phyloP scores from a whole-genome alignment of 768 basidiomycete species.

The Nidularia pulvinata region DNA sequence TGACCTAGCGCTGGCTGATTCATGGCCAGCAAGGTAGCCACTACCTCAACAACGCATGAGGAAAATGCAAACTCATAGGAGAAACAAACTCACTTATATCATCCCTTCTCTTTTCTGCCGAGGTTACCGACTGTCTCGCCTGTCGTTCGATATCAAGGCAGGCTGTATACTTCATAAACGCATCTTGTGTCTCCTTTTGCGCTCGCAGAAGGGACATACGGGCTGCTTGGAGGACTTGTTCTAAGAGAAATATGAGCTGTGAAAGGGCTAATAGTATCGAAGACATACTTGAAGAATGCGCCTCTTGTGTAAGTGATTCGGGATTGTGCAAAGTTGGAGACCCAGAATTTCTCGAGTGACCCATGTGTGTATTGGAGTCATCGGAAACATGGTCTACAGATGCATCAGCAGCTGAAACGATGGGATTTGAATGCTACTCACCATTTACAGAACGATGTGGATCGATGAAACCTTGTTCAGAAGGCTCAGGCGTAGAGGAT shows the following conservation, averaged over 20 bases:
- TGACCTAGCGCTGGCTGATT: constrained; percentile 33
- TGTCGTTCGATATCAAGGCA: constrained; percentile 69
- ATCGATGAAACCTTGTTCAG: constrained; percentile 40
- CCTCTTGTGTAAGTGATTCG: constrained; percentile 58
- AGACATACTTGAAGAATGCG: constrained; percentile 56
- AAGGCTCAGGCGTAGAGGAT: constrained; percentile 47
- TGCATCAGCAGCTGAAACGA: constrained; percentile 1
- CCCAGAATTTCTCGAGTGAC: constrained; percentile 41
- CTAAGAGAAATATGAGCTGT: constrained; percentile 28
- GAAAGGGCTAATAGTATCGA: constrained; percentile 4
- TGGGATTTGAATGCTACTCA: constrained; percentile 13
- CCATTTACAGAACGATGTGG: constrained; percentile 26
- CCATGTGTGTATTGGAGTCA: constrained; percentile 28
- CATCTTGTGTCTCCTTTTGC: constrained; percentile 72
- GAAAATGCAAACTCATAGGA: constrained; percentile 7
- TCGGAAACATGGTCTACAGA: constrained; percentile 31
- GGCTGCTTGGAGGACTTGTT: constrained; percentile 62
- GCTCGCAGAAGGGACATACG: constrained; percentile 61
- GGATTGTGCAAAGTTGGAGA: constrained; percentile 51
- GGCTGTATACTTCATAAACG: constrained; percentile 67
- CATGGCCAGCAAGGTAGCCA: constrained; percentile 44
- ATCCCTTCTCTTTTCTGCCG: constrained; percentile 72
- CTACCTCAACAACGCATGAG: constrained; percentile 17
- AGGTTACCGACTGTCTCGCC: constrained; percentile 60
- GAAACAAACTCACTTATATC: constrained; percentile 43